Conservation (phyloP, 129 eudicot species). For the Flaveria sonorensis region DNA sequence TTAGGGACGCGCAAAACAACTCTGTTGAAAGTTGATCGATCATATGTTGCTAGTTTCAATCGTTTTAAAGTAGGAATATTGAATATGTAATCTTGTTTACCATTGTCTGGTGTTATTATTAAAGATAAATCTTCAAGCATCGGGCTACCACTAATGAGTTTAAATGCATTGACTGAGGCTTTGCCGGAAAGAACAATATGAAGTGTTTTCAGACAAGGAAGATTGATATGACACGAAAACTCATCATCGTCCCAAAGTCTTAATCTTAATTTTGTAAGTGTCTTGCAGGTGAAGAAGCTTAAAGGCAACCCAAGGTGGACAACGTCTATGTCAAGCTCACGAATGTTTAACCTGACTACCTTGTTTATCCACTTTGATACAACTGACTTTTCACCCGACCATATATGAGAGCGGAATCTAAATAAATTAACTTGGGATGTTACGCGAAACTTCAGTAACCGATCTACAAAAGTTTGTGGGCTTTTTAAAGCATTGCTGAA, state of each 20-base stretch:
- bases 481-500: background rate
- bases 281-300: background rate
- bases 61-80: constrained; percentile 7
- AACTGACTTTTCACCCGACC: background rate
- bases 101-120: background rate
- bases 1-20: background rate
- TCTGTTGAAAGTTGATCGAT: background rate
- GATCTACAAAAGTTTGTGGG: background rate
- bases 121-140: background rate
- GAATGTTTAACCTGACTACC: background rate
- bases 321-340: constrained; percentile 2
- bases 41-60: background rate
- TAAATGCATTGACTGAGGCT: background rate
- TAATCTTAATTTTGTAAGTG: background rate
- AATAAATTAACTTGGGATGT: background rate
- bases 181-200: background rate
- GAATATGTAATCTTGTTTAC: background rate
- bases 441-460: background rate
- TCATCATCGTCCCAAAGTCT: background rate
- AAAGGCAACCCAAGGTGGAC: background rate
- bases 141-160: background rate
- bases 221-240: background rate
- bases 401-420: background rate
- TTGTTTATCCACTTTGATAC: background rate
- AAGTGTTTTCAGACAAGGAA: constrained; percentile 2